Percentiles rank a stretch among this genome's conserved stretches.
These are phyloP conservation scores for Ceratocystis smalleyi DNA, from an alignment of 2,329 filamentous ascomycete genomes.

Conservation along the genomic window DNA sequence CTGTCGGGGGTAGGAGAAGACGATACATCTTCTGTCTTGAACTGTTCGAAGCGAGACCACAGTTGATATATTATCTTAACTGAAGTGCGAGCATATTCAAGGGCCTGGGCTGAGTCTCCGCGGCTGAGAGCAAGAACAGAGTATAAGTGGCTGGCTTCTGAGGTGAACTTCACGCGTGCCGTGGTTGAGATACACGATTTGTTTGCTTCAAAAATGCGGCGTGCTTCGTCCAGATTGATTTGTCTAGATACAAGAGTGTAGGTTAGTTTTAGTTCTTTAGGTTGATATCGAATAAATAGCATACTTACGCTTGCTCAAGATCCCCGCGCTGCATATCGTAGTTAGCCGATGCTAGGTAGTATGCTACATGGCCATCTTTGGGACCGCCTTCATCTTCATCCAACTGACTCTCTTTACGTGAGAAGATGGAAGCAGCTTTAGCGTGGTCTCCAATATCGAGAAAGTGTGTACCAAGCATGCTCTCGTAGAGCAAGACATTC, in stretches of 20 bases:
- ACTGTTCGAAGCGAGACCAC: slow-evolving; percentile 36
- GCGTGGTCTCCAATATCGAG: slow-evolving; percentile 36
- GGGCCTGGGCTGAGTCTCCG: slow-evolving; percentile 42
- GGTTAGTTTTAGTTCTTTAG: not conserved
- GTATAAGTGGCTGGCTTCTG: slow-evolving; percentile 34
- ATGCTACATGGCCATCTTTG: slow-evolving; percentile 29
- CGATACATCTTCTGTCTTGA: slow-evolving; percentile 21
- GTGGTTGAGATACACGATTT: slow-evolving; percentile 26
- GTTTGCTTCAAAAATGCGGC: slow-evolving; percentile 15
- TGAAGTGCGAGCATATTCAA: slow-evolving; percentile 41
- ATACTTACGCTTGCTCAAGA: slow-evolving; percentile 40
- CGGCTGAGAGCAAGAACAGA: slow-evolving; percentile 50
- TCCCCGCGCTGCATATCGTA: slow-evolving; percentile 55
- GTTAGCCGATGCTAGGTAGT: slow-evolving; percentile 56
- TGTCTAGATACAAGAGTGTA: slow-evolving; percentile 1
- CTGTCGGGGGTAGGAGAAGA: slow-evolving; percentile 19
- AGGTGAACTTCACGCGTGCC: slow-evolving; percentile 34
- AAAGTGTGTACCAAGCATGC: slow-evolving; percentile 37
- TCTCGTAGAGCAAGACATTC: slow-evolving; percentile 31
- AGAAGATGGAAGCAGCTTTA: slow-evolving; percentile 38
- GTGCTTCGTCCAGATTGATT: slow-evolving; percentile 13
- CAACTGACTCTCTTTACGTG: slow-evolving; percentile 36
- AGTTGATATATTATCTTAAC: slow-evolving; percentile 41
- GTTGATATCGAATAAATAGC: not conserved
- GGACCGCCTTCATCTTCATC: slow-evolving; percentile 25